Conservation (phyloP, 352 stramenopile genomes). For the Chrysophaeum taylorii region DNA sequence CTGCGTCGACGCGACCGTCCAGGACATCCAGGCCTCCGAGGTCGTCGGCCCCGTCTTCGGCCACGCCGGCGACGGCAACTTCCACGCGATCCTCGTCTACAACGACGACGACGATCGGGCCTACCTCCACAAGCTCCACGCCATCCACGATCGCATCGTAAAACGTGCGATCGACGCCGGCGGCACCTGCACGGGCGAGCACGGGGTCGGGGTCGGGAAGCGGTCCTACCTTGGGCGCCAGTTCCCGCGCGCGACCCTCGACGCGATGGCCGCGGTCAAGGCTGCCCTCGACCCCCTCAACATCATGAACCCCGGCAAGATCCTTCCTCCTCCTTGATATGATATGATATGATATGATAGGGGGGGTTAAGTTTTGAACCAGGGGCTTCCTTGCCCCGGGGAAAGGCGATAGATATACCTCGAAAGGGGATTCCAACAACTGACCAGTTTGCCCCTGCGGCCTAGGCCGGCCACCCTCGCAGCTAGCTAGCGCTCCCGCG, state of each 20-base stretch:
- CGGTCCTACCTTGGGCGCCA: slow-evolving; percentile 75
- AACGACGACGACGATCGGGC: slow-evolving; percentile 68
- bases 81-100: slow-evolving; percentile 90
- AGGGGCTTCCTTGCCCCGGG: too few species aligned
- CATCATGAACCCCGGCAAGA: slow-evolving; percentile 95
- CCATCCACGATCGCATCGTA: slow-evolving; percentile 66
- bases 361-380: too few species aligned
- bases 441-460: too few species aligned
- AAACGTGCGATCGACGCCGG: slow-evolving; percentile 46
- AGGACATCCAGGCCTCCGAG: slow-evolving; percentile 66
- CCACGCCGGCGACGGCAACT: slow-evolving; percentile 89
- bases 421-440: too few species aligned
- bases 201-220: slow-evolving; percentile 90
- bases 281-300: slow-evolving; percentile 79
- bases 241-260: slow-evolving; percentile 68
- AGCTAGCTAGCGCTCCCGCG: too few species aligned
- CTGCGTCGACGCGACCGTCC: slow-evolving; percentile 78
- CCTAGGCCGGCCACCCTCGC: too few species aligned
- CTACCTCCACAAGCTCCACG: slow-evolving; percentile 63
- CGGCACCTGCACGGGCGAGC: slow-evolving; percentile 95
- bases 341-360: too few species aligned
- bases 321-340: slow-evolving; percentile 62
- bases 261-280: slow-evolving; percentile 87
- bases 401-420: too few species aligned
- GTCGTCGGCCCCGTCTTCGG: slow-evolving; percentile 82